Conservation (phyloP, 2,329 filamentous ascomycete species). For the Stemphylium beticola region DNA sequence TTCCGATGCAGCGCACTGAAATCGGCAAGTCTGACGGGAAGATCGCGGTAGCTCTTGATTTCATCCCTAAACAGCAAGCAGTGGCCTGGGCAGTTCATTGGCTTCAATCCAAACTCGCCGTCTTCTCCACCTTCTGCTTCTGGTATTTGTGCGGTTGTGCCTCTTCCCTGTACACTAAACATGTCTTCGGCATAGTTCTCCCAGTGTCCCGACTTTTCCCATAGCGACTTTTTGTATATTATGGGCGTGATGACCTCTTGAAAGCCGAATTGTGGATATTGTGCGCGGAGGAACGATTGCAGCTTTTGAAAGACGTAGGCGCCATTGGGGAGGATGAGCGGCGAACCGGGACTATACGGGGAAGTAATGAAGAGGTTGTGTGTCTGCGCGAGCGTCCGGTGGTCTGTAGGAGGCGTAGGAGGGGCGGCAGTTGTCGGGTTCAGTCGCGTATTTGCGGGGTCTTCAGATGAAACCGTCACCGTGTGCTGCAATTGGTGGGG, state of each 20-base stretch:
- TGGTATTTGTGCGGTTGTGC: conserved; percentile 52
- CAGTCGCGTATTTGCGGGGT: conserved; percentile 28
- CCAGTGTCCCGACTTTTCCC: conserved; percentile 85
- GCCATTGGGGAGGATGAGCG: conserved; percentile 82
- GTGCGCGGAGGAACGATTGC: conserved; percentile 78
- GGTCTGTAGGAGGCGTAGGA: conserved; percentile 53
- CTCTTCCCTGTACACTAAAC: conserved; percentile 75
- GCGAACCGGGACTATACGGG: conserved; percentile 81
- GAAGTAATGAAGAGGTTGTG: conserved; percentile 83
- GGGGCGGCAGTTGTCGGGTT: conserved; percentile 43
- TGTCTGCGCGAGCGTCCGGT: conserved; percentile 56
- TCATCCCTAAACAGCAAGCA: conserved; percentile 81
- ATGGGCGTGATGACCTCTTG: conserved; percentile 88
- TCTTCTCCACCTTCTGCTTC: conserved; percentile 61
- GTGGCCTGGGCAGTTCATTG: conserved; percentile 93
- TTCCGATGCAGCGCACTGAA: conserved; percentile 89
- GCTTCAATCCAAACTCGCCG: conserved; percentile 82
- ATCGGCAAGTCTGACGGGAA: conserved; percentile 84
- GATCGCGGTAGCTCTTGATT: conserved; percentile 75
- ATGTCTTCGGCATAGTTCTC: conserved; percentile 92
- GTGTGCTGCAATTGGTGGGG: conserved; percentile 34
- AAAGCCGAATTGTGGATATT: conserved; percentile 85
- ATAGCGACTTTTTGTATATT: conserved; percentile 87
- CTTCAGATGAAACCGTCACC: conserved; percentile 25
- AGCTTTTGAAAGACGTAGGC: conserved; percentile 84